phyloP scores from a whole-genome alignment of 106 monocot genomes.

The Acanthochlamys bracteata region DNA sequence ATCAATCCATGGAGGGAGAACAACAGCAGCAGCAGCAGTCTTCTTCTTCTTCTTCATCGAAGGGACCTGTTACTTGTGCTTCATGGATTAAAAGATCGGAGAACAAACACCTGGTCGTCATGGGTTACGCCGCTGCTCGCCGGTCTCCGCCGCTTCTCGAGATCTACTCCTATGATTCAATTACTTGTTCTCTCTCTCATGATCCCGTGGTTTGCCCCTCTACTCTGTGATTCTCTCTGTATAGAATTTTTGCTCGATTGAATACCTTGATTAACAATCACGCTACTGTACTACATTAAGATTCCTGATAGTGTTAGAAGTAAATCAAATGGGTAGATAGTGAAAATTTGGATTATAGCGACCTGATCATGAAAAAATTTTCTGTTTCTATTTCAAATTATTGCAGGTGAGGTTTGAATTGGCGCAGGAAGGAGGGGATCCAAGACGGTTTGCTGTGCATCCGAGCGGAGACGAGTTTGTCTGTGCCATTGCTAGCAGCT shows the following conservation, averaged over 20 bases:
- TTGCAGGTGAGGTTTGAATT: slow-evolving; percentile 39
- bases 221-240: background rate
- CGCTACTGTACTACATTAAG: too few relatives aligned
- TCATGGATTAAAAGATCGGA: slow-evolving; percentile 74
- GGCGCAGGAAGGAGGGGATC: slow-evolving; percentile 41
- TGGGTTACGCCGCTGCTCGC: slow-evolving; percentile 32
- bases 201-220: slow-evolving; percentile 36
- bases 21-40: too few relatives aligned
- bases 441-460: slow-evolving; percentile 64
- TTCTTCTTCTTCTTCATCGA: background rate
- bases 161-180: slow-evolving; percentile 65
- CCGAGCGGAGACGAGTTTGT: slow-evolving; percentile 83
- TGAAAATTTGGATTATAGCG: too few relatives aligned
- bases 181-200: slow-evolving; percentile 38
- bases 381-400: too few relatives aligned
- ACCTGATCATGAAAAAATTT: too few relatives aligned
- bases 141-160: slow-evolving; percentile 40
- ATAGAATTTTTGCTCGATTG: background rate
- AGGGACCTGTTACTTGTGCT: slow-evolving; percentile 23
- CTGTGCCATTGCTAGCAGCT: slow-evolving; percentile 61
- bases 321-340: too few relatives aligned
- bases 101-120: slow-evolving; percentile 37
- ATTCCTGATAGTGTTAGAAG: too few relatives aligned
- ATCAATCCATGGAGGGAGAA: too few relatives aligned
- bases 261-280: too few relatives aligned